Percentiles rank a stretch among this genome's conserved stretches.
Conservation (phyloP, 495 filamentous ascomycete genomes). For the Acidiella bohemica region DNA sequence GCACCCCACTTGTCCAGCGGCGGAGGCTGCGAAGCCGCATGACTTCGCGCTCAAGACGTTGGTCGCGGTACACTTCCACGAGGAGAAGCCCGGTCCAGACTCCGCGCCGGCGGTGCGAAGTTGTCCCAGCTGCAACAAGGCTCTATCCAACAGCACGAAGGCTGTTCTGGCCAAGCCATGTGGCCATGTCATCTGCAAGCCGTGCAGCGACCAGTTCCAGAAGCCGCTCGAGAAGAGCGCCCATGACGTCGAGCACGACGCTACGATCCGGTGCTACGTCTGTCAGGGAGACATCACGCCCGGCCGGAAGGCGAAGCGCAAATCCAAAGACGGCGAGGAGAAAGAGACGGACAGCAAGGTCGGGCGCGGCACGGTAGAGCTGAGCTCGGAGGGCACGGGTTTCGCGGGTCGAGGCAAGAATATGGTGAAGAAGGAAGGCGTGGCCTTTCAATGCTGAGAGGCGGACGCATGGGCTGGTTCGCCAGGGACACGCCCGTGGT, state of each 20-base stretch:
- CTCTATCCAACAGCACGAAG: constrained; percentile 65
- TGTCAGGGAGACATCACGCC: constrained; percentile 64
- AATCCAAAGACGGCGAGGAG: constrained; percentile 35
- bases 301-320: constrained; percentile 22
- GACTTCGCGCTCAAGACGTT: constrained; percentile 70
- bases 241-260: constrained; percentile 37
- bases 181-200: constrained; percentile 84
- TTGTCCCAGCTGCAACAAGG: constrained; percentile 84
- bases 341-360: constrained; percentile 34
- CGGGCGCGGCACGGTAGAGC: constrained; percentile 65
- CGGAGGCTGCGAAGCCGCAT: constrained; percentile 55
- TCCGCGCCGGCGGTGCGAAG: constrained; percentile 35
- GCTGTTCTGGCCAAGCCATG: constrained; percentile 84
- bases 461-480: too few relatives aligned
- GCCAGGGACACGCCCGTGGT: too few relatives aligned
- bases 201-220: constrained; percentile 83
- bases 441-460: constrained; percentile 87
- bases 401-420: constrained; percentile 79
- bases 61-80: constrained; percentile 67
- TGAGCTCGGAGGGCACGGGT: constrained; percentile 81
- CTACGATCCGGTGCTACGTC: constrained; percentile 60
- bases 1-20: constrained; percentile 68
- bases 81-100: constrained; percentile 36
- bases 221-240: constrained; percentile 46
- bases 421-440: constrained; percentile 61